These are phyloP conservation scores for Botryotinia globosa DNA, from an alignment of 2,329 filamentous ascomycete species.

Conservation along the genomic window DNA sequence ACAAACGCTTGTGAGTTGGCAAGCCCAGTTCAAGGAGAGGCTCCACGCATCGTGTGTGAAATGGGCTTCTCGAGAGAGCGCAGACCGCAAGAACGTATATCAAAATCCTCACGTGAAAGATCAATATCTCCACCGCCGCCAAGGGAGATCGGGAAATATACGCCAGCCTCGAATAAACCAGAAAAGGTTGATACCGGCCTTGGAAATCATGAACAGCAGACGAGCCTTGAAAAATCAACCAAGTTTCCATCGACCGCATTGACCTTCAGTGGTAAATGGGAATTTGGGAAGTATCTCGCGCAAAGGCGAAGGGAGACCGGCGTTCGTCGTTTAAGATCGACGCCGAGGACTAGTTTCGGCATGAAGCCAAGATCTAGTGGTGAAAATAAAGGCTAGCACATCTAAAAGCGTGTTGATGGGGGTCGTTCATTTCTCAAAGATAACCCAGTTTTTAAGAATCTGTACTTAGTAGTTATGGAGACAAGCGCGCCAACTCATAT, in stretches of 20 bases:
- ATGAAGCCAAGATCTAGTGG: constrained; percentile 4
- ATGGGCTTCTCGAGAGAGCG: background rate
- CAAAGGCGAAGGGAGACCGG: constrained; percentile 4
- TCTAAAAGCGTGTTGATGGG: background rate
- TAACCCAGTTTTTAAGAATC: background rate
- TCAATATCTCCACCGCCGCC: constrained; percentile 1
- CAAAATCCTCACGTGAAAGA: background rate
- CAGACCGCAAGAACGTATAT: background rate
- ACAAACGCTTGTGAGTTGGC: background rate
- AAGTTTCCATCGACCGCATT: background rate
- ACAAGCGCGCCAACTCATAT: background rate
- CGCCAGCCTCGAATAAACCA: background rate
- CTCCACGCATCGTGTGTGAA: background rate
- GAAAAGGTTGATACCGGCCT: background rate
- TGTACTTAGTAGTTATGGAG: background rate
- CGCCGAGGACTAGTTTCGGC: constrained; percentile 12
- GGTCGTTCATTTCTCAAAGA: background rate
- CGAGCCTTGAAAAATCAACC: background rate
- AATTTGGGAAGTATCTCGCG: constrained; percentile 16
- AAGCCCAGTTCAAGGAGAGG: background rate
- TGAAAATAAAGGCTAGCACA: background rate
- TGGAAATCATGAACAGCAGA: background rate
- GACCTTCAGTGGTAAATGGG: background rate
- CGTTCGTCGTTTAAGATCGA: background rate
- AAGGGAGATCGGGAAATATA: too few species aligned